Base-by-base conservation (phyloP, 1,284 basidiomycete species). In the Mycena citricolor region DNA sequence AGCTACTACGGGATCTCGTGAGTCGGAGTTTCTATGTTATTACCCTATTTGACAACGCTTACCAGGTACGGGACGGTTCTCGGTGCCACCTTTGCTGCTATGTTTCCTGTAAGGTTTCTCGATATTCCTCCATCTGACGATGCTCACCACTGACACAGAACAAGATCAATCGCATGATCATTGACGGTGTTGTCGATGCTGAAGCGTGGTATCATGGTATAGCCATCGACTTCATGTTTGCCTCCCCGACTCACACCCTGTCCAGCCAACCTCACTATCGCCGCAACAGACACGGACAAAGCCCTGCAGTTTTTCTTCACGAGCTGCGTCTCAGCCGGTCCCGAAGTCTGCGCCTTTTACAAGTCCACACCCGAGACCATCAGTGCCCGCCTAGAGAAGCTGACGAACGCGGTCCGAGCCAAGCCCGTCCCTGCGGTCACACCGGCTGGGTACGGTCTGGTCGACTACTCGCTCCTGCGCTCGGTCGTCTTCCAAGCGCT, bases 401-500 rank as follows among this genome's bases (percentile, higher is more conserved):
- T 49, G 2, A 41, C 32, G 2, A 19, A 12, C 4, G n/a, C 30
- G 13, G 10, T 47, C 25, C 40, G 31, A 20, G 25, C 10, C 0
- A 23, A 39, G 4, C 46, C 46, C 1, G 12, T 38, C 22, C 24
- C 40, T 7, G 46, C 29, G 16, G 17, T 42, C 31, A 47, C 46
- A 0, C 24, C 39, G 10, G 6, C 4, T 0, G 14, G 25, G 3
- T 40, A 54, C 8, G 47, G 45, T 1, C 29, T 62, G 30, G 42
- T 54, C 32, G 41, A 50, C 22, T 42, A 51, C 16, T 53, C 57
- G 0, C 20, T 57, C 8, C 36, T 58, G 1, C 42, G 46, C 8
- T 19, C 20, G 5, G 39, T 46, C n/a, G 23, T 61, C 3, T 55
- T 61, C 43, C 10, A 4, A 0, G 42, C 49, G 0, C 30, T 58